phyloP scores from a whole-genome alignment of 164 flowering plant species.

The Cinnamomum micranthum region DNA sequence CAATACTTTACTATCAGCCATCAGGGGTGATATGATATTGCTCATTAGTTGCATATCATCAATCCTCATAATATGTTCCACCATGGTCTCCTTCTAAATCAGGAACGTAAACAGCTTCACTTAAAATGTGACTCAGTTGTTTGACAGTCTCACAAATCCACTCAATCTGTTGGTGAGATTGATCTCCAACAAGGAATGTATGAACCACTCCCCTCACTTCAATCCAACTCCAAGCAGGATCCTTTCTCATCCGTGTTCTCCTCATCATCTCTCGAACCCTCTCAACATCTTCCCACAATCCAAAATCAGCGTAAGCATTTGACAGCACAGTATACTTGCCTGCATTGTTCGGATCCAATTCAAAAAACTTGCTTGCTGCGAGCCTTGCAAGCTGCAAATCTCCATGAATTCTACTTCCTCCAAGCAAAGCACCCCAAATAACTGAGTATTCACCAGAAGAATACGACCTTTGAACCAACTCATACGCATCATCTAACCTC shows the following conservation, averaged over 20 bases:
- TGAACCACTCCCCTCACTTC: conserved; percentile 54
- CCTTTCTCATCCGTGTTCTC: conserved; percentile 54
- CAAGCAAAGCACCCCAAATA: conserved; percentile 73
- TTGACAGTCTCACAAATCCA: conserved; percentile 35
- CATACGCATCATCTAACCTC: conserved; percentile 58
- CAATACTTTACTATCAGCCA: no score
- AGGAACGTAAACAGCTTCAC: conserved; percentile 48
- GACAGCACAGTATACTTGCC: conserved; percentile 69
- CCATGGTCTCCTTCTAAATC: conserved; percentile 17
- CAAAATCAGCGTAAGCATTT: conserved; percentile 65
- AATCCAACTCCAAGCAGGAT: conserved; percentile 78
- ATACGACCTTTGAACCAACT: conserved; percentile 51
- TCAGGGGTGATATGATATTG: no score
- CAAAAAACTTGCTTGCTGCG: conserved; percentile 56
- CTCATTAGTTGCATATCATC: neutral
- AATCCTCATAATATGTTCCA: neutral
- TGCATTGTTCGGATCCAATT: conserved; percentile 60
- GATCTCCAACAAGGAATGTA: conserved; percentile 53
- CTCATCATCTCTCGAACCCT: conserved; percentile 58
- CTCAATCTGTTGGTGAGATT: conserved; percentile 37
- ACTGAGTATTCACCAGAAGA: conserved; percentile 56
- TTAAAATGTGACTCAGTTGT: conserved; percentile 32
- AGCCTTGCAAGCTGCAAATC: conserved; percentile 45
- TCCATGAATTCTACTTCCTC: conserved; percentile 67
- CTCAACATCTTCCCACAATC: conserved; percentile 62